Evolutionary conservation across 352 stramenopile genomes (phyloP), one percentile per base, ranked within the genome.

Genomic region (Blastocystis sp.): DNA sequence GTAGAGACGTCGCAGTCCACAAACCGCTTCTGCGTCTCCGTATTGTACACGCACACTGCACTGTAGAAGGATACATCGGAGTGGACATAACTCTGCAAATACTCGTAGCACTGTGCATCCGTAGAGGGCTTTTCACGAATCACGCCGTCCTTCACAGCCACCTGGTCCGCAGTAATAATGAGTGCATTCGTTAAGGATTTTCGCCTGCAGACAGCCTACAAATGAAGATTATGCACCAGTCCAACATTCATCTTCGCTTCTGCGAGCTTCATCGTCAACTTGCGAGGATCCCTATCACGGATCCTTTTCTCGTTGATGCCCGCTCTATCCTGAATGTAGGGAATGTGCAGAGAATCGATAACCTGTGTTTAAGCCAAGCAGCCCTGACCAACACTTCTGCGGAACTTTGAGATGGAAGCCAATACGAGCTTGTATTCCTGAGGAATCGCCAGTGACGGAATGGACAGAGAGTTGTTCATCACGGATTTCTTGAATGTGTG

Each of bases 251-350:
- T 45, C 28, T 84, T 84, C 17, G 53, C 74, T 52, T 84, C 21
- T 14, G 74, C 74, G 19, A 84, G 38, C 66, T 84, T 84, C 74
- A 69, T 84, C 11, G 74, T 84, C 28, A 84, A 23, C 48, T 67
- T n/a, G 11, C 48, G 34, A 9, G 74, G 74, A 67, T 84, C 74
- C 1, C 34, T 28, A 59, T 84, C 74, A 60, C 74, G 48, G 48
- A 84, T 84, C 41, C 1, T 2, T 19, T 84, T 84, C 66, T 84
- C 74, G 38, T 84, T 67, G 23, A 84, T 84, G 1, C 74, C 74
- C 2, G 74, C 74, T 23, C 38, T 53, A 1, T 21, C 65, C 5
- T 34, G n/a, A 45, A 45, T 53, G 28, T 84, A 69, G 19, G 14
- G 21, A 69, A 84, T 43, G 34, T 84, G 74, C 40, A 84, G 48